Percentiles rank a stretch among this genome's conserved stretches.
Evolutionary conservation across 352 stramenopile species (phyloP).

Genomic region (Pythium insidiosum): DNA sequence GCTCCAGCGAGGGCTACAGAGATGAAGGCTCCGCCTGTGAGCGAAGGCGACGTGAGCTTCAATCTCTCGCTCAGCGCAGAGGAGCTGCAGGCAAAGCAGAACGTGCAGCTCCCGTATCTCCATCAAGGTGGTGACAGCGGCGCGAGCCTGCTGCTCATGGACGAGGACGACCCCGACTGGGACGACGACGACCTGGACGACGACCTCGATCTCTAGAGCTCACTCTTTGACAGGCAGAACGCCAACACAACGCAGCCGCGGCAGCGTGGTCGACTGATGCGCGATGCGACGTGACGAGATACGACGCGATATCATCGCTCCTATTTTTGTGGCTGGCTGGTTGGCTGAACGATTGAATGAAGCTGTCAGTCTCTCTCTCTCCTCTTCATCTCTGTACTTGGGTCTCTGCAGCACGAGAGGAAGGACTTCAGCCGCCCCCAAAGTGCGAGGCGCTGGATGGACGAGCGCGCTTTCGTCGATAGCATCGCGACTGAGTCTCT

Average conservation of each 20-base stretch:
- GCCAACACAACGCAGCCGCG: neutral
- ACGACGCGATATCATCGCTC: too few species aligned
- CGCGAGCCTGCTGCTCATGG: constrained; percentile 61
- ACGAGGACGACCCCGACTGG: constrained; percentile 73
- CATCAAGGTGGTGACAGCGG: constrained; percentile 24
- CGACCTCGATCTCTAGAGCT: constrained; percentile 29
- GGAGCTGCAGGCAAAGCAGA: constrained; percentile 48
- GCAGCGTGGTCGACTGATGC: neutral
- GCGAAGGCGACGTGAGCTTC: constrained; percentile 58
- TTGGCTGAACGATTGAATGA: too few species aligned
- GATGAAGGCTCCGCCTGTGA: constrained; percentile 28
- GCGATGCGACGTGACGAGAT: neutral
- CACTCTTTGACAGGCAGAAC: neutral
- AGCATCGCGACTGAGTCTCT: neutral
- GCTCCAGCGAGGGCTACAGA: neutral
- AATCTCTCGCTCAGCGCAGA: constrained; percentile 52
- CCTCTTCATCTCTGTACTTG: neutral
- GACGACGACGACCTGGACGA: constrained; percentile 44
- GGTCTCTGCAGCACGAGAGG: too few species aligned
- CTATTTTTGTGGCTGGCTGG: too few species aligned
- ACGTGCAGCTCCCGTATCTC: constrained; percentile 68
- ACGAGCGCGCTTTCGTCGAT: neutral
- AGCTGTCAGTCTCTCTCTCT: neutral
- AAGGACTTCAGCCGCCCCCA: too few species aligned
- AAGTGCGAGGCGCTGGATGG: too few species aligned